A percentile compares a stretch with the other conserved stretches of the same genome.
These are phyloP conservation scores for Diatrype stigma DNA, from an alignment of 2,329 filamentous ascomycete genomes.

Conservation along the genomic window DNA sequence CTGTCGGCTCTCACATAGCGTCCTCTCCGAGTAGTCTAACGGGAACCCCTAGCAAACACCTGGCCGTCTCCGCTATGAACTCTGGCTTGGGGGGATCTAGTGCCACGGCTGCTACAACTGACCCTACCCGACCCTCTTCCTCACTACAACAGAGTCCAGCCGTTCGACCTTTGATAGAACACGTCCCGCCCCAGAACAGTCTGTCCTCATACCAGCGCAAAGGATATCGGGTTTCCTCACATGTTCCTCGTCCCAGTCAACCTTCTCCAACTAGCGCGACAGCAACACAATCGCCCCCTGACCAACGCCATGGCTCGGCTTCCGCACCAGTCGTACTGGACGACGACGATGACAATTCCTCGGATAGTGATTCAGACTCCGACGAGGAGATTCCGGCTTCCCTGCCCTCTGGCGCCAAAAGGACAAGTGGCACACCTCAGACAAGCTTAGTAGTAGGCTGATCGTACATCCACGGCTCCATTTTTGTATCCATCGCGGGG, in stretches of 20 bases:
- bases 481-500: no score
- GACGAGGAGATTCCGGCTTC: slow-evolving; percentile 27
- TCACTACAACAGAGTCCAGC: slow-evolving; percentile 3
- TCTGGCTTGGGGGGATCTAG: slow-evolving; percentile 22
- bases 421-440: slow-evolving; percentile 4
- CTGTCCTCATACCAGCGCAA: slow-evolving; percentile 25
- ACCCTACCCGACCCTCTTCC: slow-evolving; percentile 13
- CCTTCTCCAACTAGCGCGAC: slow-evolving; percentile 6
- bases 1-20: neutral
- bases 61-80: slow-evolving; percentile 23
- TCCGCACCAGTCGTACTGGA: slow-evolving; percentile 21
- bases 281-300: slow-evolving; percentile 1
- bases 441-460: slow-evolving; percentile 8
- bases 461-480: neutral
- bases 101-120: slow-evolving; percentile 21
- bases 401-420: slow-evolving; percentile 14
- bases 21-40: slow-evolving; percentile 2
- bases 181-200: slow-evolving; percentile 12
- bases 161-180: neutral
- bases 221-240: slow-evolving; percentile 27
- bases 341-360: slow-evolving; percentile 16
- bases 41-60: slow-evolving; percentile 12
- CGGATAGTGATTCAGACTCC: slow-evolving; percentile 11
- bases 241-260: slow-evolving; percentile 11
- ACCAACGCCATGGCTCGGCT: slow-evolving; percentile 16